Conservation (phyloP, 768 basidiomycete species). For the Serendipita indica region DNA sequence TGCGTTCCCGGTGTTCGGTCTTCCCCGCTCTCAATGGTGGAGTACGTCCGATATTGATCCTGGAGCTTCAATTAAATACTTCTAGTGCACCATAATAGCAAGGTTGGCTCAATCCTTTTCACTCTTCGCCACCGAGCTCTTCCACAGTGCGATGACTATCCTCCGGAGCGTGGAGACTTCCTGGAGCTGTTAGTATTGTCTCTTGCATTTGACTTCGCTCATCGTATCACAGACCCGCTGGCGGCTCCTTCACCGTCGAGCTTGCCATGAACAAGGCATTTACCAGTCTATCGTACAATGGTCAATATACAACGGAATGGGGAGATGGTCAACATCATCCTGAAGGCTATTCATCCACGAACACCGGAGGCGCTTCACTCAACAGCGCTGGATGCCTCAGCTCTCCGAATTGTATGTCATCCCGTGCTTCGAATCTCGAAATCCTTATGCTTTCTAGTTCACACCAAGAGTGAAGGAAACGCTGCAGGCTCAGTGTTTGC, state of each 20-base stretch:
- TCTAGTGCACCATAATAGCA: conserved; percentile 1
- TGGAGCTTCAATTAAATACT: background rate
- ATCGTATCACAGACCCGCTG: conserved; percentile 3
- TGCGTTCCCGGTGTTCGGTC: background rate
- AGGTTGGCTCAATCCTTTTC: background rate
- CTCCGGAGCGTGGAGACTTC: background rate
- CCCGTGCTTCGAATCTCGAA: background rate
- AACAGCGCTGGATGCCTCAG: background rate
- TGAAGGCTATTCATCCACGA: background rate
- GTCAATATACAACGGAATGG: conserved; percentile 6
- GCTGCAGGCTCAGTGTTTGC: conserved; percentile 12
- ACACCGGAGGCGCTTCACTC: background rate
- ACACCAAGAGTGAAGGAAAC: background rate
- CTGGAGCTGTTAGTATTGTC: background rate
- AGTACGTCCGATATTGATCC: background rate
- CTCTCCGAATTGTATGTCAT: conserved; percentile 1
- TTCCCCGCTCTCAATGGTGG: conserved; percentile 1
- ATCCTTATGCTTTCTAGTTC: background rate
- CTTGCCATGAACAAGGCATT: conserved; percentile 10
- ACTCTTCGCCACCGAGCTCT: background rate
- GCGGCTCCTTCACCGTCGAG: conserved; percentile 10
- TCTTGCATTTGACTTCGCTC: background rate
- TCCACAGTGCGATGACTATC: conserved; percentile 1
- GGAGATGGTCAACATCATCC: background rate
- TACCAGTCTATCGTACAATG: conserved; percentile 11